phyloP scores from a whole-genome alignment of 257 asterid species.

The Nicotiana benthamiana region DNA sequence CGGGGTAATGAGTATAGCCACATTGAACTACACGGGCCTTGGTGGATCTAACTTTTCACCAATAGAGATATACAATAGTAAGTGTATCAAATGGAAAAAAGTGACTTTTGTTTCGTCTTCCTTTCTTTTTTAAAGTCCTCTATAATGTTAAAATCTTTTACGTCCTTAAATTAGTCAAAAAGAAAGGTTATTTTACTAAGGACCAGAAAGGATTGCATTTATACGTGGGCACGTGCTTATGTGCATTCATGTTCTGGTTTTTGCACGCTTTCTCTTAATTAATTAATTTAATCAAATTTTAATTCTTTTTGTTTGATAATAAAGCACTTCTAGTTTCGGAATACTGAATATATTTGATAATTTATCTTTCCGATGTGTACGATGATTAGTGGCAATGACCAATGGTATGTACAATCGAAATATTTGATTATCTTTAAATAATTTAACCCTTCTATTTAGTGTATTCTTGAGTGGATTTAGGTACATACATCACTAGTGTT shows the following conservation, averaged over 20 bases:
- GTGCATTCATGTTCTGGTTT: slow-evolving; percentile 3
- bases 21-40: not conserved
- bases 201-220: not conserved
- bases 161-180: not conserved
- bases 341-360: not conserved
- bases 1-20: not conserved
- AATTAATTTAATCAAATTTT: no score
- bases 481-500: not conserved
- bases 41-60: slow-evolving; percentile 4
- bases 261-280: not conserved
- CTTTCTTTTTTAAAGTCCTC: not conserved
- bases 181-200: not conserved
- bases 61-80: not conserved
- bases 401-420: not conserved
- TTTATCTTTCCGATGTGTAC: not conserved
- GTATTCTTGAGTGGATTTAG: not conserved
- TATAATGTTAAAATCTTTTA: not conserved
- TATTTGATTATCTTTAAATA: not conserved
- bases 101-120: not conserved
- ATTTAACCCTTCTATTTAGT: not conserved
- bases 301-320: no score
- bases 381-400: not conserved
- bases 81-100: slow-evolving; percentile 1
- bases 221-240: slow-evolving; percentile 1
- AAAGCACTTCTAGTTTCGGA: no score